phyloP scores from a whole-genome alignment of 2,329 filamentous ascomycete species.

The Ascosphaera pollenicola region DNA sequence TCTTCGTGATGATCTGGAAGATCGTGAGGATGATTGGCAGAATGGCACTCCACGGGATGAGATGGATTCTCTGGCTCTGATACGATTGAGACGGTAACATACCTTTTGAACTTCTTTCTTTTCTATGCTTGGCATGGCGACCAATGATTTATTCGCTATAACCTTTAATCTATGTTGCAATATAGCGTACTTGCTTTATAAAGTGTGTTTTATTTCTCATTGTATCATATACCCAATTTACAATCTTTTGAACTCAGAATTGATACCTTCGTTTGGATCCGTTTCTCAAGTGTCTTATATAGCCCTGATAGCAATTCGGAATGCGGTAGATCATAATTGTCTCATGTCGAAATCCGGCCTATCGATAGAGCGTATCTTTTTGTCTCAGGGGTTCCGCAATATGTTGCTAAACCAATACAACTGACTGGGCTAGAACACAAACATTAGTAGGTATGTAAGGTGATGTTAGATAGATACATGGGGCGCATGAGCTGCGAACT shows the following conservation, averaged over 20 bases:
- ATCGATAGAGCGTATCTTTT: too few relatives aligned
- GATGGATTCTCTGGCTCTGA: conserved; percentile 69
- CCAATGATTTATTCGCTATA: neutral
- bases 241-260: too few relatives aligned
- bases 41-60: conserved; percentile 35
- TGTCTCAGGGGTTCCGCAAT: too few relatives aligned
- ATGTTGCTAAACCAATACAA: too few relatives aligned
- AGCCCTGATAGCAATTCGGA: too few relatives aligned
- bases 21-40: conserved; percentile 40
- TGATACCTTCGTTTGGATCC: too few relatives aligned
- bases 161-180: neutral
- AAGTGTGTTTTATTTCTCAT: too few relatives aligned
- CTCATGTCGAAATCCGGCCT: too few relatives aligned
- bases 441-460: too few relatives aligned
- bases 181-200: neutral
- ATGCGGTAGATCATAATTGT: too few relatives aligned
- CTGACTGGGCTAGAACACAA: too few relatives aligned
- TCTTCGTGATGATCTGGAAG: conserved; percentile 58
- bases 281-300: too few relatives aligned
- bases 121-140: neutral
- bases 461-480: neutral
- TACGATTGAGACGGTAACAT: neutral
- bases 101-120: neutral
- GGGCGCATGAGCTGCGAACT: neutral
- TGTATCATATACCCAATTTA: neutral